Evolutionary conservation across 1,139 yeast species (phyloP).

Genomic region (Yamadazyma triangularis): DNA sequence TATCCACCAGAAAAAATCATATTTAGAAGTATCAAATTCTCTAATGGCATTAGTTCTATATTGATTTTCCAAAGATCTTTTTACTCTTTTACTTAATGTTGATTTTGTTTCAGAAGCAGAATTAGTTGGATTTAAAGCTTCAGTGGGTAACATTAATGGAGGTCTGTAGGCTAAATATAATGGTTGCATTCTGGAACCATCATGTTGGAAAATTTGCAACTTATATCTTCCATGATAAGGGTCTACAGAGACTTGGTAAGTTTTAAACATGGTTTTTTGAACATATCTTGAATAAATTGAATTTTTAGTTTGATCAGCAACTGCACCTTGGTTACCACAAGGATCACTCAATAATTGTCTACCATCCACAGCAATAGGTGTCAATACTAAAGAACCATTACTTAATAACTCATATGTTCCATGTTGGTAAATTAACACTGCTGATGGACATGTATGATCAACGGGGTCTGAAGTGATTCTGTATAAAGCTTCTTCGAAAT

Average conservation of each 20-base stretch:
- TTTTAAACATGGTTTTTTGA: conserved; percentile 58
- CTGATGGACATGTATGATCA: conserved; percentile 79
- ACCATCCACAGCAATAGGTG: conserved; percentile 85
- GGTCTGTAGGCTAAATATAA: conserved; percentile 88
- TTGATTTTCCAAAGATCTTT: conserved; percentile 74
- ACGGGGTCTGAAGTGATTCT: conserved; percentile 67
- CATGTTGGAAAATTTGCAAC: conserved; percentile 71
- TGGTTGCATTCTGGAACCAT: conserved; percentile 83
- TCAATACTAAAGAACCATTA: conserved; percentile 66
- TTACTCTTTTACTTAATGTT: conserved; percentile 46
- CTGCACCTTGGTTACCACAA: conserved; percentile 42
- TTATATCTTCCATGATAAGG: conserved; percentile 78
- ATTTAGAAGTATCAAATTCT: conserved; percentile 33
- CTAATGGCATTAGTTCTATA: conserved; percentile 72
- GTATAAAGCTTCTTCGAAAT: conserved; percentile 84
- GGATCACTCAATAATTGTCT: conserved; percentile 89
- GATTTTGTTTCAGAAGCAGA: conserved; percentile 33
- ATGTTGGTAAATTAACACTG: conserved; percentile 81
- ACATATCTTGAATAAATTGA: conserved; percentile 70
- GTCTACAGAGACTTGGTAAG: conserved; percentile 61
- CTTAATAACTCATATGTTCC: conserved; percentile 63
- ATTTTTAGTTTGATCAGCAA: conserved; percentile 23
- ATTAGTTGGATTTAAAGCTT: conserved; percentile 81
- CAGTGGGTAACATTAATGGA: conserved; percentile 93
- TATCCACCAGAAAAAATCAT: conserved; percentile 46